Evolutionary conservation across 441 rosid species (phyloP), one percentile per base, ranked within the genome.

Genomic region (Breynia disticha): DNA sequence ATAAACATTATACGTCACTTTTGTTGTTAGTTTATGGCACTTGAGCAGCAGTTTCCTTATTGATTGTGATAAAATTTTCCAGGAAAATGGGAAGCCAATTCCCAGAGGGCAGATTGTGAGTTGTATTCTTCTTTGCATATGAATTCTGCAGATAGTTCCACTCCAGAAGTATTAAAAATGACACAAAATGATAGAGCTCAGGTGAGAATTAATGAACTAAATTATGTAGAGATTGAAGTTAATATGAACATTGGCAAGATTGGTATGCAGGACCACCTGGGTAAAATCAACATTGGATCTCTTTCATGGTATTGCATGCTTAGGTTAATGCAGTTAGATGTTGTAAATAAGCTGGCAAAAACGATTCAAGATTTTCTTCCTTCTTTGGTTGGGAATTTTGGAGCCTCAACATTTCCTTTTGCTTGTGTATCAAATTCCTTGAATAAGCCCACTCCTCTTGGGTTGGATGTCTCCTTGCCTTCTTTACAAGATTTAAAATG

Each of bases 361-460:
- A 62, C 74, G 35, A 55, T 69, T 52, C 78, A 61, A 63, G 72
- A 67, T 55, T 59, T 65, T 24, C 57, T 79, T 67, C 79, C 78
- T 0, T 50, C 19, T 57, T 38, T 68, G 18, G 39, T 65, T 66
- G 79, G 58, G 67, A 69, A 56, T 73, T 69, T 69, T 50, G 67
- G 67, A 65, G 65, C 79, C 48, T 57, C 68, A 38, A 63, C 66
- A 50, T 45, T 66, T 28, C 68, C 84, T 45, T 84, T 91, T 72
- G 94, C 97, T 55, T 84, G 91, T 74, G 63, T 86, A 35, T 86
- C 97, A 32, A 84, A 79, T 70, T 72, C 98, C 67, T 66, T 83
- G 57, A 80, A 72, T 57, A 91, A 88, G 59, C 96, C 95, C 55
- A 64, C 64, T 22, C 91, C 95, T 72, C 94, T 88, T 57, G 76